These are phyloP conservation scores for Aspergillus vadensis DNA, from an alignment of 2,329 filamentous ascomycete genomes.

Conservation along the genomic window DNA sequence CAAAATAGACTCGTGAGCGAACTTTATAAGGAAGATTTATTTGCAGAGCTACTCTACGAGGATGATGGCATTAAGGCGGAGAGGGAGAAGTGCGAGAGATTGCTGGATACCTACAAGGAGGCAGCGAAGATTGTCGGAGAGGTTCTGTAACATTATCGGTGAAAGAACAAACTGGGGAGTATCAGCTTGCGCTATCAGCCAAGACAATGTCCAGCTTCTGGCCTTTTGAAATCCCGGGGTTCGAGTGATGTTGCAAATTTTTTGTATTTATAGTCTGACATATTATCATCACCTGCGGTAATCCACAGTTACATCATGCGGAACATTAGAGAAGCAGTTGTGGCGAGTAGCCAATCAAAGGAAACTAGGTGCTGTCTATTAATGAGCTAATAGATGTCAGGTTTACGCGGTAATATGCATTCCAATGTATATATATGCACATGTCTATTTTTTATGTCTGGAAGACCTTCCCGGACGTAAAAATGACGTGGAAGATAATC, in stretches of 20 bases:
- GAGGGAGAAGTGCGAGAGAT: constrained; percentile 95
- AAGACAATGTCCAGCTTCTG: background rate
- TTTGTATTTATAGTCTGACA: constrained; percentile 11
- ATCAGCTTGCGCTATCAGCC: background rate
- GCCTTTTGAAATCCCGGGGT: background rate
- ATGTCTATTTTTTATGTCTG: too few species aligned
- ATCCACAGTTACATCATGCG: background rate
- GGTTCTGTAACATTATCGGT: constrained; percentile 64
- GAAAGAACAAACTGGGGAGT: background rate
- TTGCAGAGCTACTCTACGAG: constrained; percentile 92
- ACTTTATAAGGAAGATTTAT: constrained; percentile 87
- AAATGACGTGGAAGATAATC: too few species aligned
- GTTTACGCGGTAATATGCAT: too few species aligned
- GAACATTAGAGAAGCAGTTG: background rate
- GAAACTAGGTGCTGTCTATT: too few species aligned
- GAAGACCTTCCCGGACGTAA: too few species aligned
- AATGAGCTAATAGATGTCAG: too few species aligned
- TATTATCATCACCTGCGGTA: background rate
- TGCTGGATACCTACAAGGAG: constrained; percentile 93
- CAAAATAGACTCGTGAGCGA: constrained; percentile 96
- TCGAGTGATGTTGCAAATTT: background rate
- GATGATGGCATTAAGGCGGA: constrained; percentile 97
- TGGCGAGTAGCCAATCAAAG: background rate
- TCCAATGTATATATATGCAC: too few species aligned
- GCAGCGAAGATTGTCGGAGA: constrained; percentile 98